These are phyloP conservation scores for Rosa lucieae DNA, from an alignment of 306 rosid genomes.

Conservation along the genomic window DNA sequence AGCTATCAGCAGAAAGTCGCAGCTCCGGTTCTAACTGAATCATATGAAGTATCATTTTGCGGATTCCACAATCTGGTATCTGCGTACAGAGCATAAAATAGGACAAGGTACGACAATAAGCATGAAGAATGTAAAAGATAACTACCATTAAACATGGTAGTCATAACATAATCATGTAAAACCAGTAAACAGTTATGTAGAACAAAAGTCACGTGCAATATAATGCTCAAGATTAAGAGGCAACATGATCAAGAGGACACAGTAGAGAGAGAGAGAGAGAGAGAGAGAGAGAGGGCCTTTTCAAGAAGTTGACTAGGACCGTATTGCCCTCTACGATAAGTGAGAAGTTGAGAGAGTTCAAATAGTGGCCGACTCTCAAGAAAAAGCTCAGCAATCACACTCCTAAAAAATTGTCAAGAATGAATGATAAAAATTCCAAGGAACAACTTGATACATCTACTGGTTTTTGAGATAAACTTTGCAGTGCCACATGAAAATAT, in stretches of 20 bases:
- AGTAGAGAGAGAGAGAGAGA: too few relatives aligned
- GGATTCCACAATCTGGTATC: constrained; percentile 35
- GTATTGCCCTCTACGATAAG: constrained; percentile 97
- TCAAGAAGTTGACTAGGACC: constrained; percentile 95
- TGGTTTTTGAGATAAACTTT: neutral
- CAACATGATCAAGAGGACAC: too few relatives aligned
- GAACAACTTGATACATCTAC: neutral
- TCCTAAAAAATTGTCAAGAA: constrained; percentile 48
- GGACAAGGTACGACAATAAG: constrained; percentile 8
- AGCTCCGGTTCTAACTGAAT: constrained; percentile 88
- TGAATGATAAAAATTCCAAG: neutral
- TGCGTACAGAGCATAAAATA: constrained; percentile 8
- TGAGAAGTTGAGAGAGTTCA: constrained; percentile 92
- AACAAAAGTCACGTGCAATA: too few relatives aligned
- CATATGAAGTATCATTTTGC: constrained; percentile 94
- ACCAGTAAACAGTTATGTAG: neutral
- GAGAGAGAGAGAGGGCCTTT: constrained; percentile 54
- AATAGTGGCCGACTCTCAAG: constrained; percentile 95
- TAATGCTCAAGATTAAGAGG: too few relatives aligned
- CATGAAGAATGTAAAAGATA: neutral
- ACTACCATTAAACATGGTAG: neutral
- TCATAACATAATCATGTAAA: neutral
- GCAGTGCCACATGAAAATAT: neutral
- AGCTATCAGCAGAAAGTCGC: constrained; percentile 82
- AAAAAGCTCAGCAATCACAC: constrained; percentile 99